Percentiles rank a stretch among this genome's conserved stretches.
Conservation (phyloP, 768 basidiomycete species). For the Lactarius vividus region DNA sequence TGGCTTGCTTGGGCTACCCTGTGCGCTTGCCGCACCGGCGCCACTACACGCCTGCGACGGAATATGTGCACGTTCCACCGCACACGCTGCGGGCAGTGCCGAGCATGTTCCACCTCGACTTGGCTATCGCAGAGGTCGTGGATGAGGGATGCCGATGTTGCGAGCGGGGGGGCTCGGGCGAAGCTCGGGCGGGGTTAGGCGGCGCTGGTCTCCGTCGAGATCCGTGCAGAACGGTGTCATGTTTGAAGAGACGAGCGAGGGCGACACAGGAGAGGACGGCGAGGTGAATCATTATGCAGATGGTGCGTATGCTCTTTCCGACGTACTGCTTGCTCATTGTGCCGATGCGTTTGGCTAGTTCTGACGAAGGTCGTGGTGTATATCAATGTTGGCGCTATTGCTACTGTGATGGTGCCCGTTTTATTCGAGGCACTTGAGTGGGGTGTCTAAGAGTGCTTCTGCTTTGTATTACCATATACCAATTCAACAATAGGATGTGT, state of each 20-base stretch:
- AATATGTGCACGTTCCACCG: constrained; percentile 68
- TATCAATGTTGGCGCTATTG: constrained; percentile 74
- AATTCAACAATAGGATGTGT: not conserved
- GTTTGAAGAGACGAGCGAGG: constrained; percentile 23
- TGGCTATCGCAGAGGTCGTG: constrained; percentile 32
- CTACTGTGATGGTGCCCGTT: constrained; percentile 59
- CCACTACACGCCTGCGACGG: constrained; percentile 90
- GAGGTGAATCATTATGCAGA: constrained; percentile 77
- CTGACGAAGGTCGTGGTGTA: constrained; percentile 91
- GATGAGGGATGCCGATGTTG: constrained; percentile 29
- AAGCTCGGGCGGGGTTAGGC: constrained; percentile 35
- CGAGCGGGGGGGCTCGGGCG: constrained; percentile 41
- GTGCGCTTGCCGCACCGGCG: constrained; percentile 77
- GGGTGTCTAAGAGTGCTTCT: constrained; percentile 43
- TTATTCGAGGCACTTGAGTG: constrained; percentile 67
- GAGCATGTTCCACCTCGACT: constrained; percentile 72
- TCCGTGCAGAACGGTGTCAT: constrained; percentile 17
- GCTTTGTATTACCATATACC: not conserved
- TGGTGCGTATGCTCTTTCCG: constrained; percentile 46
- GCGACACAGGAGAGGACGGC: constrained; percentile 32
- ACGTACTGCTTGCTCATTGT: constrained; percentile 4
- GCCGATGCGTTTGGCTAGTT: constrained; percentile 43
- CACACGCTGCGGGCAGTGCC: constrained; percentile 73
- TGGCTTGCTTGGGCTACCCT: constrained; percentile 51
- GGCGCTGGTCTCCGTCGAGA: constrained; percentile 17